Evolutionary conservation across 2,329 filamentous ascomycete species (phyloP), one percentile per base, ranked within the genome.

Genomic region (Ceratocystis papillata): DNA sequence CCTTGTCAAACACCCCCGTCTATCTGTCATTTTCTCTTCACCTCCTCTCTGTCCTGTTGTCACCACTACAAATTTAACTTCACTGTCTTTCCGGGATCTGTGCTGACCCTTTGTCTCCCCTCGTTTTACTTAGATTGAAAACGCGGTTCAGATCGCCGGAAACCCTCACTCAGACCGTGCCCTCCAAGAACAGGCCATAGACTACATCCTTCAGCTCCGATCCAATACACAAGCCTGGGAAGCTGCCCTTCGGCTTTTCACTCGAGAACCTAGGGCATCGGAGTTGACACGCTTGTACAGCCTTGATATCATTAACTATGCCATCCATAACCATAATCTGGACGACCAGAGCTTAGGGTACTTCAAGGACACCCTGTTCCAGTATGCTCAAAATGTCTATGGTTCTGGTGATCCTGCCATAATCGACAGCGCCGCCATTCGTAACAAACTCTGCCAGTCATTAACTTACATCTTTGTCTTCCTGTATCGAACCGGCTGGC

Each of bases 391-490:
- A 70, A 83, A 87, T 71, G 85, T 83, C 62, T 97, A 96, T 75
- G 83, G 85, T 64, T 78, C 81, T 48, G 79, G 79, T 44, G 75
- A 79, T 8, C 80, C 82, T 65, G 79, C 80, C 67, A 76, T 79
- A 64, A 77, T 86, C 69, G 94, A 99, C 74, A 84, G 87, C 7
- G 75, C 84, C 28, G 83, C 84, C 70, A 87, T 99, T 55, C 93
- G 97, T 77, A 99, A 97, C 79, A 99, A 99, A 77, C 84, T 99
- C 70, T 92, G 93, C 59, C 94, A 99, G 77, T 96, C 92, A 12
- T 79, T 99, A 71, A 99, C 94, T 8, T 94, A 90, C 73, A 85
- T 99, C 63, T 99, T 99, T 75, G 88, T 90, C 45, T 85, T 87
- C 12, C 81, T 96, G 65, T 99, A 99, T 75, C 85, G 85, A 64